Base-by-base conservation (phyloP, 495 filamentous ascomycete genomes). In the Penicillium nucicola region DNA sequence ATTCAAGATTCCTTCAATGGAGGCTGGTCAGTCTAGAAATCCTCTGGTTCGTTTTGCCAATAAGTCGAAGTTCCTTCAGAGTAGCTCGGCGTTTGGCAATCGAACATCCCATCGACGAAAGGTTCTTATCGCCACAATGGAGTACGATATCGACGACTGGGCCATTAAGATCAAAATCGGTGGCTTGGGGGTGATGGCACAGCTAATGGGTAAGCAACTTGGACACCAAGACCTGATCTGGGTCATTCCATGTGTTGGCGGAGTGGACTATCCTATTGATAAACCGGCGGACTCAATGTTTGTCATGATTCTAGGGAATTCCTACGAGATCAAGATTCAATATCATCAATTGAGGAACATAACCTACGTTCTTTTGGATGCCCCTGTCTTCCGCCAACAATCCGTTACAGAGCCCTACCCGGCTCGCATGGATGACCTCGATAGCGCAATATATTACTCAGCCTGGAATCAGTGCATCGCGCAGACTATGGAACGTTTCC, bases 221-320 rank as follows among this genome's bases (percentile, higher is more conserved):
- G 70, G 77, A 2, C 82, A 89, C 45, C 80, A 85, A 52, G 78
- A 89, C 58, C 68, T 88, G 7, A 80, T 88, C 42, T 89, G 85
- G 85, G 84, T 89, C n/a, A 80, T 89, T 33, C 85, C 85, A n/a
- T 84, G 83, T 59, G 84, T 87, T 14, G 84, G 84, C 15, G 85
- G 79, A 23, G 69, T 89, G 19, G 74, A 85, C 13, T 88, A 88
- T 52, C 85, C 84, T 0, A 58, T 71, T 10, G 84, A 87, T 50
- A 70, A 80, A 50, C 67, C 60, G 0, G 83, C 78, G 1, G 83
- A 85, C 39, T 73, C 83, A 1, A 88, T 89, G 77, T 72, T 70
- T 28, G 80, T 87, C 14, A 82, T 72, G 4, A 79, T 89, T n/a
- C 68, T 89, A 37, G 84, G 77, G 20, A 80, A 85, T 47, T 65